A percentile compares a stretch with the other conserved stretches of the same genome.
These are phyloP conservation scores for Bjerkandera adusta DNA, from an alignment of 1,284 basidiomycete genomes.

Conservation along the genomic window DNA sequence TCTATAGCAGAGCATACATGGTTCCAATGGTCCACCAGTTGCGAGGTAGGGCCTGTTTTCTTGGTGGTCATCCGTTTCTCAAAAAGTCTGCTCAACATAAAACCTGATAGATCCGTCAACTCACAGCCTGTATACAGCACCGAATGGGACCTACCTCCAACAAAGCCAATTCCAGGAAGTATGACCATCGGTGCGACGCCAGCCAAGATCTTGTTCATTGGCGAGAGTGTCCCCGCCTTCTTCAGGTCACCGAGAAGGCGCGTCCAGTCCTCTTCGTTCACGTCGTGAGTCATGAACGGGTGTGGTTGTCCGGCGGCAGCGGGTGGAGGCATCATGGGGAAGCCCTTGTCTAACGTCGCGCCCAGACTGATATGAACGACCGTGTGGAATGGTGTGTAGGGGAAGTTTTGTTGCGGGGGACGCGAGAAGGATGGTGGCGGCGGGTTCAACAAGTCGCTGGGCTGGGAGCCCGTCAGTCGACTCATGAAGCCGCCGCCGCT, in stretches of 20 bases:
- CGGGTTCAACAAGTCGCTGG: constrained; percentile 11
- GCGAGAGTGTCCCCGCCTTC: constrained; percentile 17
- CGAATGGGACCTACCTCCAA: constrained; percentile 2
- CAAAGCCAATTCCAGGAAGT: constrained; percentile 12
- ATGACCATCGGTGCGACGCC: constrained; percentile 16
- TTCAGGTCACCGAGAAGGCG: constrained; percentile 20
- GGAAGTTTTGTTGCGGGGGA: background rate
- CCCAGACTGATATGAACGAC: constrained; percentile 14
- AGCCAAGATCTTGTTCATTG: constrained; percentile 22
- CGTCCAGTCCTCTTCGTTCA: constrained; percentile 22
- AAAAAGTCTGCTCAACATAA: constrained; percentile 17
- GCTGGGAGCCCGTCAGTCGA: constrained; percentile 6
- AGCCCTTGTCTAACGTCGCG: constrained; percentile 19
- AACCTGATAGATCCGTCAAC: background rate
- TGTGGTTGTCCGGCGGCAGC: constrained; percentile 16
- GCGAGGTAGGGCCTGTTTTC: constrained; percentile 23
- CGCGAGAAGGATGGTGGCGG: constrained; percentile 12
- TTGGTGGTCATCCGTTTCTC: constrained; percentile 16
- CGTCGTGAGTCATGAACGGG: constrained; percentile 23
- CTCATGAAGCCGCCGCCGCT: background rate
- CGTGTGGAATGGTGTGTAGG: constrained; percentile 19
- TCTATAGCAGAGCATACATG: constrained; percentile 23
- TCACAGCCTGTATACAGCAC: background rate
- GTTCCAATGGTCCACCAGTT: constrained; percentile 36
- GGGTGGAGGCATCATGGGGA: constrained; percentile 16